Evolutionary conservation across 2,329 filamentous ascomycete genomes (phyloP).

Genomic region (Nannizziopsis barbatae): DNA sequence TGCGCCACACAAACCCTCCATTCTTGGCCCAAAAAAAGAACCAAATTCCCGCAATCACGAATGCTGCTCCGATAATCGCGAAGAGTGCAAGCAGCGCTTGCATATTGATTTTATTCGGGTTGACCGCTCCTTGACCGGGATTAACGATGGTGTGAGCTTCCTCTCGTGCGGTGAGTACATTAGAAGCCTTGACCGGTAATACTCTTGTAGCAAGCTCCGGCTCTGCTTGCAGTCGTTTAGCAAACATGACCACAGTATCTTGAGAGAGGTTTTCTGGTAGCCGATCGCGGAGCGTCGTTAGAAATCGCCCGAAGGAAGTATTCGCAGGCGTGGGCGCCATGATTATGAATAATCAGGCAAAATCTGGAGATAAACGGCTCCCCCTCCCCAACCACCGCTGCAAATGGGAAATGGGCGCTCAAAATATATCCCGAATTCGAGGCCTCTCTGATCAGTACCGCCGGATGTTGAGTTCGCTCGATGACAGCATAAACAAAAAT

Average conservation of each 20-base stretch:
- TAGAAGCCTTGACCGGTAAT: slow-evolving; percentile 19
- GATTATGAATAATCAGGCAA: neutral
- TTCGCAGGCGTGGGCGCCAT: slow-evolving; percentile 4
- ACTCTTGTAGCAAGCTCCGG: neutral
- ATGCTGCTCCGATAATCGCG: slow-evolving; percentile 64
- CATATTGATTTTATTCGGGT: slow-evolving; percentile 37
- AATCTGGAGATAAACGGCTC: neutral
- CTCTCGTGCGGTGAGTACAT: slow-evolving; percentile 23
- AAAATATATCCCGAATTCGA: too few relatives aligned
- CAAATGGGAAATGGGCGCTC: neutral
- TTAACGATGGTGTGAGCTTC: slow-evolving; percentile 17
- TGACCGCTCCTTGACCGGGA: slow-evolving; percentile 30
- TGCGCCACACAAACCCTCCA: slow-evolving; percentile 76
- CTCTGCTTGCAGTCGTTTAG: neutral
- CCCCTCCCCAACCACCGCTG: neutral
- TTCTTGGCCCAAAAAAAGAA: slow-evolving; percentile 99
- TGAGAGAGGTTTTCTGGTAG: neutral
- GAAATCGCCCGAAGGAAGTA: neutral
- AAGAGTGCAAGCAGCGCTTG: slow-evolving; percentile 71
- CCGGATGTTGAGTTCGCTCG: too few relatives aligned
- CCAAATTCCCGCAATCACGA: slow-evolving; percentile 72
- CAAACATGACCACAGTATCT: neutral
- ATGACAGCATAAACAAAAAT: too few relatives aligned
- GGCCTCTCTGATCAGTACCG: too few relatives aligned
- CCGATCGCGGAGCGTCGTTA: neutral